phyloP scores from a whole-genome alignment of 176 grass and related monocot species.

The Lolium rigidum region DNA sequence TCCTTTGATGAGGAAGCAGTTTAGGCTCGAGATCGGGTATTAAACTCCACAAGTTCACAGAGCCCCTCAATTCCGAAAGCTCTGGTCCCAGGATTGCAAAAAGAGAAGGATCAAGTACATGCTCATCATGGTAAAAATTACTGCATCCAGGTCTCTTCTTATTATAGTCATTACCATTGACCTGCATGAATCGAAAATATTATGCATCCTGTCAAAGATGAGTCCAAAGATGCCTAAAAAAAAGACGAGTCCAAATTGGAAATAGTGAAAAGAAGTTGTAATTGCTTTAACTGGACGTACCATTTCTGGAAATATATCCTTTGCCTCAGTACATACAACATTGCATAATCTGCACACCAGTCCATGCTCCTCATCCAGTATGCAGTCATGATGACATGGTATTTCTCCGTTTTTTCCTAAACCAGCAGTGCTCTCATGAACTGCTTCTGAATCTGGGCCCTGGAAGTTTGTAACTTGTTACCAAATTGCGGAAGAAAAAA shows the following conservation, averaged over 20 bases:
- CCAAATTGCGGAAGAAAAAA: slow-evolving; percentile 4
- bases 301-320: slow-evolving; percentile 73
- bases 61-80: slow-evolving; percentile 40
- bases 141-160: slow-evolving; percentile 42
- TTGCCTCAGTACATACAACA: slow-evolving; percentile 66
- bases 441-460: slow-evolving; percentile 49
- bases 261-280: background rate
- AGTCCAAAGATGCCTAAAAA: background rate
- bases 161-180: slow-evolving; percentile 47
- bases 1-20: slow-evolving; percentile 75
- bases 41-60: slow-evolving; percentile 67
- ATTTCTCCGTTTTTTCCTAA: slow-evolving; percentile 46
- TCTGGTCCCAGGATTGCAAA: slow-evolving; percentile 43
- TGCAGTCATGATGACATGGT: slow-evolving; percentile 73
- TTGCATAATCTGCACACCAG: slow-evolving; percentile 68
- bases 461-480: slow-evolving; percentile 38
- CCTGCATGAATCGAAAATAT: slow-evolving; percentile 40
- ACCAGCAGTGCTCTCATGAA: slow-evolving; percentile 28
- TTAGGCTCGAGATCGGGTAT: slow-evolving; percentile 67
- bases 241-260: slow-evolving; percentile 16
- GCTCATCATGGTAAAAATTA: slow-evolving; percentile 27
- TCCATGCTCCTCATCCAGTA: slow-evolving; percentile 68
- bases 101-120: slow-evolving; percentile 48
- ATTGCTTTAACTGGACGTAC: slow-evolving; percentile 49
- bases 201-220: slow-evolving; percentile 8